Percentiles rank a stretch among this genome's conserved stretches.
Evolutionary conservation across 2,329 filamentous ascomycete species (phyloP).

Genomic region (Torrubiellomyces zombiae): DNA sequence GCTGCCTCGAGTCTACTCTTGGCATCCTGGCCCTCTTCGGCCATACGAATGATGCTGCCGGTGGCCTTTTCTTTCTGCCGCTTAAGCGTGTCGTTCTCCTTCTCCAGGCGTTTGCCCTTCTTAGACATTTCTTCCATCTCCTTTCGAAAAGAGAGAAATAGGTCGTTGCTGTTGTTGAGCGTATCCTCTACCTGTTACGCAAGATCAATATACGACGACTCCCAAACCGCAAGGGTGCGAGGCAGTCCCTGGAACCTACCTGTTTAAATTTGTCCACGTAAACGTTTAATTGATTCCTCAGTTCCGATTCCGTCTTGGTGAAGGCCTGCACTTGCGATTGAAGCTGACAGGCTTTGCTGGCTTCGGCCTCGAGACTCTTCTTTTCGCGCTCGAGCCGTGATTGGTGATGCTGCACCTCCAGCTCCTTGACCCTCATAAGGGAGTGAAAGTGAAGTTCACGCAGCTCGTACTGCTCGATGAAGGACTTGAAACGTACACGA

Average conservation of each 20-base stretch:
- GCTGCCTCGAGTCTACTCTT: constrained; percentile 43
- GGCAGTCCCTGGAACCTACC: constrained; percentile 37
- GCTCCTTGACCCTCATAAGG: constrained; percentile 80
- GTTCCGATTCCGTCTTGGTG: constrained; percentile 85
- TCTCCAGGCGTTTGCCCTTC: constrained; percentile 92
- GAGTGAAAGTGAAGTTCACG: constrained; percentile 90
- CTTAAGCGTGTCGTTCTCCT: constrained; percentile 82
- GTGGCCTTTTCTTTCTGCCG: constrained; percentile 89
- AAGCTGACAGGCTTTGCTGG: constrained; percentile 63
- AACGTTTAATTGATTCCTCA: constrained; percentile 89
- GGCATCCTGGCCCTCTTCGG: constrained; percentile 76
- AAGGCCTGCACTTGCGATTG: constrained; percentile 89
- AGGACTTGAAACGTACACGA: constrained; percentile 78
- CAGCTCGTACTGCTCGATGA: constrained; percentile 92
- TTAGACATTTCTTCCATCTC: constrained; percentile 99
- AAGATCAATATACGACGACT: not conserved
- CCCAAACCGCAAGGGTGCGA: too few species aligned
- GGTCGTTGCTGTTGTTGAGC: constrained; percentile 92
- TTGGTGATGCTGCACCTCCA: constrained; percentile 85
- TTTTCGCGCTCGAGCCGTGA: constrained; percentile 80
- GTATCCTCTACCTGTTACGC: constrained; percentile 77
- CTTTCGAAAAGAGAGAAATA: constrained; percentile 92
- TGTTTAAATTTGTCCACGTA: constrained; percentile 99
- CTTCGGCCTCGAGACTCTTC: constrained; percentile 71
- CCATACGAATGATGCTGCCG: constrained; percentile 92